Conservation (phyloP, 495 filamentous ascomycete species). For the Penicillium manginii region DNA sequence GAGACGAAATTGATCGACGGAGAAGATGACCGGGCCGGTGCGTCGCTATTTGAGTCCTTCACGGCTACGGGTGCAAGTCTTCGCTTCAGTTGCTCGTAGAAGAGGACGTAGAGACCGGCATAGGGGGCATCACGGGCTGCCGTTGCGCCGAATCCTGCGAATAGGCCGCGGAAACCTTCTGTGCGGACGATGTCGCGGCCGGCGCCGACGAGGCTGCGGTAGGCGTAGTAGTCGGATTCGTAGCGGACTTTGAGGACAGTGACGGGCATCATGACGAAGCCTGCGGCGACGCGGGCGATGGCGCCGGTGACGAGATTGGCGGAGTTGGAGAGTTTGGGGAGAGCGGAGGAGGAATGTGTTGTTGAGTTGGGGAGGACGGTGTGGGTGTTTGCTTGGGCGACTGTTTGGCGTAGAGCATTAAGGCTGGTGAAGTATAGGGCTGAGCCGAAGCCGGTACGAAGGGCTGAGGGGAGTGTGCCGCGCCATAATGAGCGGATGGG, state of each 20-base stretch:
- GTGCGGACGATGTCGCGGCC: slow-evolving; percentile 70
- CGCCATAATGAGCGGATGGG: slow-evolving; percentile 86
- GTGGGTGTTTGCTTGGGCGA: slow-evolving; percentile 50
- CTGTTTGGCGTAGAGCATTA: slow-evolving; percentile 75
- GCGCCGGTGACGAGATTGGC: slow-evolving; percentile 88
- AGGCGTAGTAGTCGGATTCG: slow-evolving; percentile 82
- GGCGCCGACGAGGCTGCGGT: slow-evolving; percentile 75
- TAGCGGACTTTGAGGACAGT: slow-evolving; percentile 98
- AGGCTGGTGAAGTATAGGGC: slow-evolving; percentile 93
- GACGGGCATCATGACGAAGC: slow-evolving; percentile 92
- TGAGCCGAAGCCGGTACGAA: slow-evolving; percentile 90
- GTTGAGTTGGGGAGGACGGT: slow-evolving; percentile 26
- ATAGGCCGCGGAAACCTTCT: slow-evolving; percentile 84
- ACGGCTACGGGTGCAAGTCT: slow-evolving; percentile 50
- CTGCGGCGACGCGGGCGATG: slow-evolving; percentile 78
- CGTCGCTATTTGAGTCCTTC: slow-evolving; percentile 15
- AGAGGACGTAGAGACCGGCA: slow-evolving; percentile 89
- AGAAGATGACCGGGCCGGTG: slow-evolving; percentile 47
- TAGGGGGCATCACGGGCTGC: slow-evolving; percentile 93
- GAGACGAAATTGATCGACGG: slow-evolving; percentile 81
- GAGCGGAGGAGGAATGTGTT: slow-evolving; percentile 64
- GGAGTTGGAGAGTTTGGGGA: slow-evolving; percentile 82
- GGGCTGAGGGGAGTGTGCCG: slow-evolving; percentile 85
- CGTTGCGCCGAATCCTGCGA: slow-evolving; percentile 91
- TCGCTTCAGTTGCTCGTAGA: slow-evolving; percentile 89